Conservation (phyloP, 2,329 filamentous ascomycete species). For the Aspergillus fischeri region DNA sequence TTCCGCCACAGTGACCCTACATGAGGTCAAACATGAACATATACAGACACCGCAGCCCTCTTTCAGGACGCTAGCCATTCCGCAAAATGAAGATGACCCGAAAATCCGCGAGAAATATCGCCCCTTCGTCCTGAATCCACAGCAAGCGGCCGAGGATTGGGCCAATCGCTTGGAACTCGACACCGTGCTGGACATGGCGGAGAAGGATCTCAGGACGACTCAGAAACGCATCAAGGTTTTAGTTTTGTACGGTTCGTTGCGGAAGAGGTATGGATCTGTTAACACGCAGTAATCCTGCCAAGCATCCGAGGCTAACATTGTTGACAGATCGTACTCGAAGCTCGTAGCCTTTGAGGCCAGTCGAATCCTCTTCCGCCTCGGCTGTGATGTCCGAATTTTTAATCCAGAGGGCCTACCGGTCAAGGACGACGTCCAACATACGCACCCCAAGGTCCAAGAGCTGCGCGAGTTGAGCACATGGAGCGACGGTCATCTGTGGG, state of each 20-base stretch:
- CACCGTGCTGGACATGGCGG: conserved; percentile 50
- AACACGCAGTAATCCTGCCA: neutral
- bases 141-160: conserved; percentile 49
- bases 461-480: conserved; percentile 57
- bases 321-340: conserved; percentile 57
- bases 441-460: conserved; percentile 60
- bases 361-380: conserved; percentile 59
- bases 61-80: conserved; percentile 41
- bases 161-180: conserved; percentile 53
- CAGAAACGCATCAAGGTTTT: conserved; percentile 51
- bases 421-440: conserved; percentile 59
- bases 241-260: conserved; percentile 51
- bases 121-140: conserved; percentile 48
- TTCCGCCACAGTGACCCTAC: neutral
- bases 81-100: conserved; percentile 44
- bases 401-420: conserved; percentile 57
- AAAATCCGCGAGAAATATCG: conserved; percentile 48
- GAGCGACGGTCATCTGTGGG: conserved; percentile 65
- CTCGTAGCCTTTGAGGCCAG: conserved; percentile 58
- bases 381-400: conserved; percentile 63
- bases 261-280: neutral
- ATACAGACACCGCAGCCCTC: neutral
- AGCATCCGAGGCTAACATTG: conserved; percentile 31
- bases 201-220: conserved; percentile 41
- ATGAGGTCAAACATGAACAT: neutral